These are phyloP conservation scores for Candida michaelii DNA, from an alignment of 805 yeast genomes.

Conservation along the genomic window DNA sequence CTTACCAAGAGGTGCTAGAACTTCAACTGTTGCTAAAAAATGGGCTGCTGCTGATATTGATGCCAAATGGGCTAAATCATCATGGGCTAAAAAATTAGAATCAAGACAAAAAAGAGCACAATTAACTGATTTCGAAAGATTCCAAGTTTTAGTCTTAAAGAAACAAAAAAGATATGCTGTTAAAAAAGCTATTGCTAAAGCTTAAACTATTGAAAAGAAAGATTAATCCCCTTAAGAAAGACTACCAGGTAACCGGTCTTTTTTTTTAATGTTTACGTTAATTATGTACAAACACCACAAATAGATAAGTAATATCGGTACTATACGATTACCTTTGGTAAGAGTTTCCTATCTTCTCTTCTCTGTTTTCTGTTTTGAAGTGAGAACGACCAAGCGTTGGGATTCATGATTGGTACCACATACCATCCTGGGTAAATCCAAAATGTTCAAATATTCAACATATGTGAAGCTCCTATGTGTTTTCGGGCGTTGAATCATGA, in stretches of 20 bases:
- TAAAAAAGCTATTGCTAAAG: conserved; percentile 96
- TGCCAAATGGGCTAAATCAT: conserved; percentile 86
- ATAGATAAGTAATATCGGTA: conserved; percentile 14
- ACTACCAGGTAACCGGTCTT: conserved; percentile 21
- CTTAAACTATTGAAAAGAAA: conserved; percentile 46
- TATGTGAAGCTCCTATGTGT: too few species aligned
- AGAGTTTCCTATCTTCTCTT: too few species aligned
- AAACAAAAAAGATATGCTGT: conserved; percentile 96
- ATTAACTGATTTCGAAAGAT: conserved; percentile 97
- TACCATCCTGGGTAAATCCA: too few species aligned
- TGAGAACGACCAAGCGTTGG: too few species aligned
- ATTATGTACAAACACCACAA: conserved; percentile 20
- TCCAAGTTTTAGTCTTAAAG: conserved; percentile 97
- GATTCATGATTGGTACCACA: too few species aligned
- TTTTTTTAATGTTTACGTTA: conserved; percentile 28
- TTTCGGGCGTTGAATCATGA: too few species aligned
- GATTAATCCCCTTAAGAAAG: conserved; percentile 12
- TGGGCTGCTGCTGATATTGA: conserved; percentile 89
- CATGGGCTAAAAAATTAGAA: conserved; percentile 99
- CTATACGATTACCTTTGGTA: too few species aligned
- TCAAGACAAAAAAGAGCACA: conserved; percentile 90
- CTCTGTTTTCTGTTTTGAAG: too few species aligned
- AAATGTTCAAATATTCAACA: too few species aligned
- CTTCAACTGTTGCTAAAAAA: conserved; percentile 83
- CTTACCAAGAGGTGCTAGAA: conserved; percentile 94